These are phyloP conservation scores for Acephala macrosclerotiorum DNA, from an alignment of 2,329 filamentous ascomycete genomes.

Conservation along the genomic window DNA sequence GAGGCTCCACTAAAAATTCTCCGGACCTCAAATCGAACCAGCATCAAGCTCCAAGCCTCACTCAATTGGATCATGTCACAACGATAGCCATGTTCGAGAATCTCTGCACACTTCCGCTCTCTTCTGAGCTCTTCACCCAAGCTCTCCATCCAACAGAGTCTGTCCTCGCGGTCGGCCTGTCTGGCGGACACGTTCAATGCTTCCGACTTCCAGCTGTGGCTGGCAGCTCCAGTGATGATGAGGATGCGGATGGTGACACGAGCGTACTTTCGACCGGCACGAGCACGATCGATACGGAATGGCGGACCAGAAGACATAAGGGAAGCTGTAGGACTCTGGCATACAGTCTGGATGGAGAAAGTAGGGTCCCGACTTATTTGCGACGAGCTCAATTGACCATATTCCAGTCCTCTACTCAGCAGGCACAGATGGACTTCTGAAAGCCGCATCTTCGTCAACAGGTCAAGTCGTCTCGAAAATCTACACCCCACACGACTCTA, in stretches of 20 bases:
- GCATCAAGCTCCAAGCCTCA: conserved; percentile 10
- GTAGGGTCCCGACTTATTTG: conserved; percentile 54
- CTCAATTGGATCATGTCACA: conserved; percentile 25
- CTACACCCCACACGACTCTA: conserved; percentile 64
- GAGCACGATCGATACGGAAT: conserved; percentile 80
- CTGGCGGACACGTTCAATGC: conserved; percentile 84
- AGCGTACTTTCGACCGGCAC: conserved; percentile 67
- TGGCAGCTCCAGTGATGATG: conserved; percentile 53
- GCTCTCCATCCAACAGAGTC: conserved; percentile 85
- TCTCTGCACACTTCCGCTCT: conserved; percentile 86
- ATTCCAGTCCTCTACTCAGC: conserved; percentile 65
- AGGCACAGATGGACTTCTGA: conserved; percentile 65
- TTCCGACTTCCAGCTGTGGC: conserved; percentile 72
- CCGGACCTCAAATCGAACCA: background rate
- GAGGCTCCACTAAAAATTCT: background rate
- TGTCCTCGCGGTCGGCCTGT: conserved; percentile 84
- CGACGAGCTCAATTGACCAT: background rate
- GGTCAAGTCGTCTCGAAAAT: conserved; percentile 83
- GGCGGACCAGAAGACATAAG: conserved; percentile 90
- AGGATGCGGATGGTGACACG: conserved; percentile 55
- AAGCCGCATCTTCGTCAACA: conserved; percentile 63
- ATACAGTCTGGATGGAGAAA: conserved; percentile 79
- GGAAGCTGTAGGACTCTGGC: conserved; percentile 86
- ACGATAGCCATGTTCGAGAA: conserved; percentile 63
- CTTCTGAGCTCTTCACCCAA: conserved; percentile 87